Base-by-base conservation (phyloP, 2,329 filamentous ascomycete species). In the Thermomyces lanuginosus region DNA sequence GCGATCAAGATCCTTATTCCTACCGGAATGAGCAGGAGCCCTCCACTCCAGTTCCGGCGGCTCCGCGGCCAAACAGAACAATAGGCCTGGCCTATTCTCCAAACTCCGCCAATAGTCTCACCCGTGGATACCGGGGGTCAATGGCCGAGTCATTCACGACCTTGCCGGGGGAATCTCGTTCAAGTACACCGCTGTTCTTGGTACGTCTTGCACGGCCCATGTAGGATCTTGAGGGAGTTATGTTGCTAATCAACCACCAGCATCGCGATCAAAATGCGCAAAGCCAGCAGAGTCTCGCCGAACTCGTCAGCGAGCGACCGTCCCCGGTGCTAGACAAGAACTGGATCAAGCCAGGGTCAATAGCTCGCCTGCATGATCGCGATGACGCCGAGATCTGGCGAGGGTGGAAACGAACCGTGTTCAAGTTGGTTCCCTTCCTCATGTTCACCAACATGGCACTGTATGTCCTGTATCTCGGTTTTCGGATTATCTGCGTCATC, bases 401-500 rank as follows among this genome's bases (percentile, higher is more conserved):
- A 26, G 48, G 44, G 21, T 53, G 47, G 48, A 53, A 49, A 33
- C 48, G 49, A 29, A 43, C 36, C 25, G 28, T 55, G 3, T 55
- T 49, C 36, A 35, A 33, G 17, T 39, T 42, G 8, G 48, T 47
- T 2, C 51, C 51, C 3, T 36, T 55, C 21, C 38, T 54, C 10
- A 49, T 45, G 4, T 37, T 53, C n/a, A 29, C 40, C 22, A 51
- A 53, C 20, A 45, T 49, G n/a, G 37, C 20, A 6, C 31, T 53
- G n/a, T 51, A 49, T 44, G 30, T 51, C 27, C 37, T 51, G 16
- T 71, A 71, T 35, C 60, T 70, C 5, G 53, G 38, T 12, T 46
- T 64, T 28, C 63, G 66, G 19, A 58, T 71, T 16, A 48, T 49
- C 26, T 69, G 64, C 38, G 60, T 69, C 28, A 43, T 66, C n/a